phyloP scores from a whole-genome alignment of 1,139 yeast species.

The Blastobotrys illinoisensis region DNA sequence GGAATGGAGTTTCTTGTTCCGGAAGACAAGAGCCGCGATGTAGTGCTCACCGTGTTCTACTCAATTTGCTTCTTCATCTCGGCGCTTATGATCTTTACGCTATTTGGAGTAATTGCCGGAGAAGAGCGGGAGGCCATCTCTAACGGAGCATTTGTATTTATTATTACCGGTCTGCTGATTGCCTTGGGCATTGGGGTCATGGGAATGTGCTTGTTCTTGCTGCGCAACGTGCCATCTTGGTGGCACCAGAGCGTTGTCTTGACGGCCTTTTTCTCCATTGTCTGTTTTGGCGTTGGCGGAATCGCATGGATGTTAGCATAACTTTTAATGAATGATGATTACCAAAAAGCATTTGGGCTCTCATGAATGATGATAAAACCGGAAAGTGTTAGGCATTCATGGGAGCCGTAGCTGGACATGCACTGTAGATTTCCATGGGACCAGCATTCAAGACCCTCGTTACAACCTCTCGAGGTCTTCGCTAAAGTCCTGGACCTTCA shows the following conservation, averaged over 20 bases:
- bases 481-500: constrained; percentile 13
- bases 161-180: constrained; percentile 32
- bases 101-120: constrained; percentile 42
- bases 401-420: too few species aligned
- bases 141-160: constrained; percentile 24
- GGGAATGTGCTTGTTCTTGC: constrained; percentile 39
- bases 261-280: constrained; percentile 36
- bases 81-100: constrained; percentile 42
- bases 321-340: neutral
- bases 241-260: constrained; percentile 39
- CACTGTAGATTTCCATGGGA: too few species aligned
- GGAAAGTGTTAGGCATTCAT: too few species aligned
- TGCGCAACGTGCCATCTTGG: constrained; percentile 37
- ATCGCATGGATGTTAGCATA: constrained; percentile 30
- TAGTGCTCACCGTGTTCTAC: constrained; percentile 44
- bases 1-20: constrained; percentile 14
- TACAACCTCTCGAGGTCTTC: neutral
- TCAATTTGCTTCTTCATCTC: constrained; percentile 40
- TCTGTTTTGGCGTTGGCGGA: constrained; percentile 45
- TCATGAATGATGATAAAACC: too few species aligned
- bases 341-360: too few species aligned
- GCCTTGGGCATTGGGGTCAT: constrained; percentile 35
- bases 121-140: constrained; percentile 29
- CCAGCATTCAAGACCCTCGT: too few species aligned
- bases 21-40: constrained; percentile 37